Evolutionary conservation across 2,329 filamentous ascomycete species (phyloP), one percentile per base, ranked within the genome.

Genomic region (Apiospora phragmitis): DNA sequence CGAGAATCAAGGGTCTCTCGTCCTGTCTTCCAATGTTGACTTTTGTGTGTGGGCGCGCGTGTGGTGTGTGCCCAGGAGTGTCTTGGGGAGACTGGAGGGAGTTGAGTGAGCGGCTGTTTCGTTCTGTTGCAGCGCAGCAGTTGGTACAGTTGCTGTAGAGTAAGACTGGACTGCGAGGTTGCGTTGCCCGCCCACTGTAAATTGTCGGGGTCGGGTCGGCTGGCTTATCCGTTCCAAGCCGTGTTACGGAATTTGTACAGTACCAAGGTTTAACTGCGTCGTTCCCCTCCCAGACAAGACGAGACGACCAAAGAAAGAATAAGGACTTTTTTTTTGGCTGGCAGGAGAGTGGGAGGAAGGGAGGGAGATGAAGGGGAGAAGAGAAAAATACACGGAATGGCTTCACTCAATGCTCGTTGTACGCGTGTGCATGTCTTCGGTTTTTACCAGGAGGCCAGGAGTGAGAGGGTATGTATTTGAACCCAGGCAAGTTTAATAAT

Each of bases 171-270:
- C 24, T 32, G 26, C 51, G 51, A 59, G 51, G 49, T 47, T 47
- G 43, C 43, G 55, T 62, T 38, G 55, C 55, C 51, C 51, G 51
- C 51, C 55, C 55, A 62, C 55, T 62, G 55, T 62, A 62, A 62
- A 62, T 62, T 62, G 55, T 62, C 55, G 32, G 55, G 55, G 55
- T 38, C 55, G 29, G 55, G 55, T 62, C 55, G 55, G 55, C 32
- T 62, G 55, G 55, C 55, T 62, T 62, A 62, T 62, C 55, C 55
- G 55, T 62, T 62, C 55, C 51, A 59, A 59, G 26, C 26, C 35
- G 49, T 32, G 51, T 59, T 59, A 59, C 51, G 51, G 51, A 59
- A 59, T 32, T 32, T 59, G 51, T 59, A 59, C 51, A 29, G 51
- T 59, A 59, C 26, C 51, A 32, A 59, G 32, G 51, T 59, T 29